Evolutionary conservation across 306 rosid genomes (phyloP).

Genomic region (Lupinus albus): DNA sequence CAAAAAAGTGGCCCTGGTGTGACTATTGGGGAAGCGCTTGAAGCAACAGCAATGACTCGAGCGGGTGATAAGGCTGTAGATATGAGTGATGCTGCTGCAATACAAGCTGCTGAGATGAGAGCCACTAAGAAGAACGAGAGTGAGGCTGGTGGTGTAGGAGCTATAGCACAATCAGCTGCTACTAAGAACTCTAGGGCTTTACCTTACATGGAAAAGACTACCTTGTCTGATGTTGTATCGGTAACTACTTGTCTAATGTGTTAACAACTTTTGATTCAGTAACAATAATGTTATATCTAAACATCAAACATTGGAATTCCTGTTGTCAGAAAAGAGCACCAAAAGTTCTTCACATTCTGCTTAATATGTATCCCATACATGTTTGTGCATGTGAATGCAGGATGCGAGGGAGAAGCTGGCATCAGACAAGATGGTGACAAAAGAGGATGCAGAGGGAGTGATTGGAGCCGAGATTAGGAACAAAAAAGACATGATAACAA

Average conservation of each 20-base stretch:
- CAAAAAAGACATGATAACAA: slow-evolving; percentile 57
- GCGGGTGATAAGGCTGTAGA: slow-evolving; percentile 54
- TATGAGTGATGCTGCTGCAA: slow-evolving; percentile 52
- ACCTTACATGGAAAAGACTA: slow-evolving; percentile 37
- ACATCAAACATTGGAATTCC: too few species aligned
- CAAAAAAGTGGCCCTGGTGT: slow-evolving; percentile 63
- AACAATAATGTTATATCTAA: too few species aligned
- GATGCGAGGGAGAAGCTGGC: slow-evolving; percentile 47
- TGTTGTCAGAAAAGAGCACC: too few species aligned
- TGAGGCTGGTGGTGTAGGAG: slow-evolving; percentile 43
- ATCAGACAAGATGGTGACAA: slow-evolving; percentile 56
- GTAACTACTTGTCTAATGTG: slow-evolving; percentile 27
- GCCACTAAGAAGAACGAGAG: slow-evolving; percentile 42
- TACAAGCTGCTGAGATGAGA: slow-evolving; percentile 51
- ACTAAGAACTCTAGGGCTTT: slow-evolving; percentile 39
- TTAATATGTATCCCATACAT: not conserved
- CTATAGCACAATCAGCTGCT: slow-evolving; percentile 57
- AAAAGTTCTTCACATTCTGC: too few species aligned
- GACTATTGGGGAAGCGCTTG: slow-evolving; percentile 69
- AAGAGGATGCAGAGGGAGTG: slow-evolving; percentile 67
- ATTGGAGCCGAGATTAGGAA: slow-evolving; percentile 68
- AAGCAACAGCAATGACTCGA: slow-evolving; percentile 43
- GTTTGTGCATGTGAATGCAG: slow-evolving; percentile 24
- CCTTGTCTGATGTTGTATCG: slow-evolving; percentile 45
- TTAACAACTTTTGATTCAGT: too few species aligned